These are phyloP conservation scores for Fusarium sp. DNA, from an alignment of 2,329 filamentous ascomycete species.

Conservation along the genomic window DNA sequence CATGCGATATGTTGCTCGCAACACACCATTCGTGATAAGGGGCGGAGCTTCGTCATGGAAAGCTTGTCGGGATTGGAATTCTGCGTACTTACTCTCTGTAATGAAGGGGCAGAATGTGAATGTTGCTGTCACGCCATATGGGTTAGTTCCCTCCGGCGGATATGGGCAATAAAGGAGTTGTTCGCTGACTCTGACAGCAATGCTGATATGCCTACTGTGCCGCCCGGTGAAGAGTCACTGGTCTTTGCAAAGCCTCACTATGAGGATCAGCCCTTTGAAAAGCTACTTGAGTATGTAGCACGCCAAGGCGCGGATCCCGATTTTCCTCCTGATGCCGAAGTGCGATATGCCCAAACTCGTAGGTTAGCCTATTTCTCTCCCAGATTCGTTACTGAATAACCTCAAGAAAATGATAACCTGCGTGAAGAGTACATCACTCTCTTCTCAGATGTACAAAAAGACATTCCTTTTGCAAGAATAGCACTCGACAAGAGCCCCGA, in stretches of 20 bases:
- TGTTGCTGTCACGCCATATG: constrained; percentile 79
- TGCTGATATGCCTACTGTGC: constrained; percentile 49
- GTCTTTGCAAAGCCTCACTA: constrained; percentile 80
- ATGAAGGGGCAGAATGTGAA: constrained; percentile 70
- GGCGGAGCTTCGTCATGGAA: constrained; percentile 70
- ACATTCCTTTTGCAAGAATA: constrained; percentile 77
- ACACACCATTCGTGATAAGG: constrained; percentile 78
- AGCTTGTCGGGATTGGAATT: constrained; percentile 70
- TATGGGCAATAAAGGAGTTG: neutral
- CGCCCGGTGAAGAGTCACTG: constrained; percentile 36
- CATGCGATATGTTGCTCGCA: constrained; percentile 78
- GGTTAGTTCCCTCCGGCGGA: constrained; percentile 58
- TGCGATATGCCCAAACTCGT: constrained; percentile 81
- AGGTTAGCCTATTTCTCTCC: constrained; percentile 37
- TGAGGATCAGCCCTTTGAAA: constrained; percentile 67
- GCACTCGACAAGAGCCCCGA: constrained; percentile 74
- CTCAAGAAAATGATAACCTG: constrained; percentile 80
- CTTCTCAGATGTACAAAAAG: constrained; percentile 67
- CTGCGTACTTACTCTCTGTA: constrained; percentile 63
- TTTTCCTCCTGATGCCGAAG: constrained; percentile 52
- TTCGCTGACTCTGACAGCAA: constrained; percentile 42
- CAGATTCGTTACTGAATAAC: neutral
- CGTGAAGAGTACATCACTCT: constrained; percentile 74
- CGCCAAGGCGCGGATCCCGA: constrained; percentile 59
- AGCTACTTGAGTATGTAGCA: constrained; percentile 70